Percentiles rank a stretch among this genome's conserved stretches.
Evolutionary conservation across 768 basidiomycete genomes (phyloP).

Genomic region (Rhizopogon sp.): DNA sequence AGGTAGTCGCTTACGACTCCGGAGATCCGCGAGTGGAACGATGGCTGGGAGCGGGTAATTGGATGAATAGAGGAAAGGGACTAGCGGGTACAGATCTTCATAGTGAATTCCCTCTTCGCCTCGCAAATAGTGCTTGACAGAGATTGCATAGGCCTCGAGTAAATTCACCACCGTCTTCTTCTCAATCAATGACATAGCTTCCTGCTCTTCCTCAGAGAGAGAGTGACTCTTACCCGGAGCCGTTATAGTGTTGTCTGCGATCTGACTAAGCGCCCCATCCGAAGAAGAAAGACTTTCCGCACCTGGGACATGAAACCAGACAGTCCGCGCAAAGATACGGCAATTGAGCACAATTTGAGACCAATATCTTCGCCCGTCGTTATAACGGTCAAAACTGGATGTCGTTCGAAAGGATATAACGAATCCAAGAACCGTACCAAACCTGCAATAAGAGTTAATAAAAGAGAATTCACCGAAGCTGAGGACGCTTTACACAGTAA

Average conservation of each 20-base stretch:
- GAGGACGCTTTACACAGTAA: conserved; percentile 54
- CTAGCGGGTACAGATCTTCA: conserved; percentile 57
- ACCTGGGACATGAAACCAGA: conserved; percentile 71
- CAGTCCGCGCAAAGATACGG: conserved; percentile 53
- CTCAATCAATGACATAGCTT: conserved; percentile 49
- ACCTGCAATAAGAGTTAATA: conserved; percentile 27
- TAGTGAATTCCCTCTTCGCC: conserved; percentile 38
- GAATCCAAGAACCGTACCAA: conserved; percentile 69
- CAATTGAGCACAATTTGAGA: conserved; percentile 51
- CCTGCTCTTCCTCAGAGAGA: conserved; percentile 24
- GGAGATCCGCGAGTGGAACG: conserved; percentile 25
- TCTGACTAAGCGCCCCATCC: not conserved
- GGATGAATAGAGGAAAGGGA: conserved; percentile 61
- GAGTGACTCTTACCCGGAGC: conserved; percentile 4
- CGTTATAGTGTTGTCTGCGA: conserved; percentile 16
- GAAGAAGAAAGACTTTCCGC: conserved; percentile 7
- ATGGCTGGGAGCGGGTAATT: conserved; percentile 51
- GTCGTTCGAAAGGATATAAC: conserved; percentile 69
- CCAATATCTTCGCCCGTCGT: conserved; percentile 66
- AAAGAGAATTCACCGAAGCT: conserved; percentile 6
- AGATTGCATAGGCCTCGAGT: conserved; percentile 57
- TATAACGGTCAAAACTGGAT: conserved; percentile 68
- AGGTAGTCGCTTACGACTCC: not conserved
- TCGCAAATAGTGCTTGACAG: conserved; percentile 66
- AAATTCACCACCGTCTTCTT: conserved; percentile 69